Base-by-base conservation (phyloP, 345 rosid species). In the Arabidopsis suecica region DNA sequence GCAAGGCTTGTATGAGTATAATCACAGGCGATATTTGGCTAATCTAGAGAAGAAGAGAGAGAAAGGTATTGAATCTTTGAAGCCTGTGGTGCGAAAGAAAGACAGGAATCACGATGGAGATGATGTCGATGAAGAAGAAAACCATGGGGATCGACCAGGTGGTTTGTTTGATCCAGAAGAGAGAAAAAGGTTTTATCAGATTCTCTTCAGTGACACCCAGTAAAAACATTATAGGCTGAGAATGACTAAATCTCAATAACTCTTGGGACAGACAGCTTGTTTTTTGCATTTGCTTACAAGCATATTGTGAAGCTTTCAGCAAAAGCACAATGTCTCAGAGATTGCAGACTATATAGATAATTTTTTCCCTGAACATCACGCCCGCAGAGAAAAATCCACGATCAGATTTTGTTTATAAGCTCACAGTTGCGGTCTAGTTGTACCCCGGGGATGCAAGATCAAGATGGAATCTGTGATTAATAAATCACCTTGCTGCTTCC, bases 81-180 rank as follows among this genome's bases (percentile, higher is more conserved):
- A 73, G 78, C 42, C 53, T 16, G 84, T 54, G 73, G 84, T 37
- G 75, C 36, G 48, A 42, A 83, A 60, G 66, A 83, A 81, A 81
- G 77, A 54, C 7, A 61, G 20, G 25, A 73, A 61, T 62, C 8
- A 49, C 20, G 50, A 80, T 45, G 73, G 32, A 53, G 69, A 41
- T 62, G 88, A 82, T 62, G 60, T 22, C 0, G 65, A 86, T 34
- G 92, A 84, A 32, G 80, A 82, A 63, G 93, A 86, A 51, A 79
- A 71, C 36, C 76, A 9, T 66, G 81, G 82, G 20, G 86, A 82
- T 60, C 83, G 79, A 68, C 61, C 75, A 37, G 84, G 89, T 9
- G 88, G 90, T 60, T 74, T 94, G 76, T 88, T 91, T 61, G 84
- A 91, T 68, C 82, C 90, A 9, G 96, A 94, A 85, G 97, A 91